These are phyloP conservation scores for Platanus orientalis DNA, from an alignment of 164 flowering plant species.

Conservation along the genomic window DNA sequence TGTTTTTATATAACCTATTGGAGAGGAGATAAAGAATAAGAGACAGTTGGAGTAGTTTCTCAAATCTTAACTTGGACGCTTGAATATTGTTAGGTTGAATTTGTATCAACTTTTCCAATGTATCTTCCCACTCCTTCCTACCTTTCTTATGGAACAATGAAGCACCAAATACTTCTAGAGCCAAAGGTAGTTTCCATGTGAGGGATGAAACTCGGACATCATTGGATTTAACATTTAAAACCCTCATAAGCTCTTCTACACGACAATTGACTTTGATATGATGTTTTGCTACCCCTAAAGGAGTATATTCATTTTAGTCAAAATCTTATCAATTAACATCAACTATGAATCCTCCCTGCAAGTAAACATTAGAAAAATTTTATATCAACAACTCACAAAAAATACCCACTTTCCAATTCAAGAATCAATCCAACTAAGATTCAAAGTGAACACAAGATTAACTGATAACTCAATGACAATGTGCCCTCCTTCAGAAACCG, in stretches of 20 bases:
- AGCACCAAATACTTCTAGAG: constrained; percentile 43
- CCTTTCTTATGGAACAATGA: constrained; percentile 27
- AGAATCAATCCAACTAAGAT: too few relatives aligned
- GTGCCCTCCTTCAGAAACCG: too few relatives aligned
- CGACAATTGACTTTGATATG: neutral
- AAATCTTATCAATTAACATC: neutral
- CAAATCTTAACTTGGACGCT: too few relatives aligned
- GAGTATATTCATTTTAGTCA: neutral
- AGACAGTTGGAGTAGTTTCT: too few relatives aligned
- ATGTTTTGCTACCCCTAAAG: neutral
- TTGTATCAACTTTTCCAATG: constrained; percentile 28
- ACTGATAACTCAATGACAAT: too few relatives aligned
- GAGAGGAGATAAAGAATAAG: too few relatives aligned
- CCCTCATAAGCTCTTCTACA: neutral
- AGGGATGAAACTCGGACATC: neutral
- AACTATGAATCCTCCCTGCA: neutral
- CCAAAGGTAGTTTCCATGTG: constrained; percentile 39
- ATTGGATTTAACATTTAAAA: neutral
- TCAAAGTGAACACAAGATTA: too few relatives aligned
- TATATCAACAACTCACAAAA: too few relatives aligned
- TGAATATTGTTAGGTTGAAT: constrained; percentile 28
- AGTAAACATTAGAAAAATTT: neutral
- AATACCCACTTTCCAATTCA: too few relatives aligned
- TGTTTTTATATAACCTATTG: too few relatives aligned
- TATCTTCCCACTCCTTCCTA: constrained; percentile 34